phyloP scores from a whole-genome alignment of 495 filamentous ascomycete genomes.

The Penicillium cinerascens region DNA sequence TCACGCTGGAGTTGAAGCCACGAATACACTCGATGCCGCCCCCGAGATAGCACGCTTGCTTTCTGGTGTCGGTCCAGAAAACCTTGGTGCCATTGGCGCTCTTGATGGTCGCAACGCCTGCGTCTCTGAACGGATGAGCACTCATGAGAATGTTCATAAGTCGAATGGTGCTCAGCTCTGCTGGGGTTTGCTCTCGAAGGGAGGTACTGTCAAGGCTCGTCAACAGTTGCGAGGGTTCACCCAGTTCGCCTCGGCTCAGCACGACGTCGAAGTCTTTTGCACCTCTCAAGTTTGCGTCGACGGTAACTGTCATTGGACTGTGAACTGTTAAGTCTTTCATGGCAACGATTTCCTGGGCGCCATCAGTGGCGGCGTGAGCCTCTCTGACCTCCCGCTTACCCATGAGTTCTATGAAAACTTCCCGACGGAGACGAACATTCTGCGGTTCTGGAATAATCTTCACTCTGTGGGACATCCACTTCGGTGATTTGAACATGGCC shows the following conservation, averaged over 20 bases:
- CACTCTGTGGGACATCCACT: slow-evolving; percentile 9
- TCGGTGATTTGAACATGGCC: slow-evolving; percentile 13
- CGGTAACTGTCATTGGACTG: neutral
- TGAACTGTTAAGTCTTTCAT: neutral
- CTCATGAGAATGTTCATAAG: slow-evolving; percentile 46
- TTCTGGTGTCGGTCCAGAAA: slow-evolving; percentile 16
- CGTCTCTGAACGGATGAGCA: slow-evolving; percentile 16
- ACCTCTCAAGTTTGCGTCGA: neutral
- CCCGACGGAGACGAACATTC: neutral
- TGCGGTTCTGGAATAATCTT: slow-evolving; percentile 6
- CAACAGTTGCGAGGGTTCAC: neutral
- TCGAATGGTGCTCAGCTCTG: slow-evolving; percentile 29
- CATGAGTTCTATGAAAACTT: slow-evolving; percentile 6
- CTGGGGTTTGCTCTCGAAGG: neutral
- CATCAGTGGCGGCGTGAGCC: slow-evolving; percentile 10
- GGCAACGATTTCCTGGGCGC: slow-evolving; percentile 13
- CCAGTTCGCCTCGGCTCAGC: neutral
- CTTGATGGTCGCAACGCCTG: slow-evolving; percentile 7
- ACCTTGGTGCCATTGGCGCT: slow-evolving; percentile 18
- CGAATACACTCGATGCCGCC: slow-evolving; percentile 40
- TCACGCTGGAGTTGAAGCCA: slow-evolving; percentile 48
- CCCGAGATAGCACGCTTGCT: slow-evolving; percentile 21
- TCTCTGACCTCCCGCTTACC: neutral
- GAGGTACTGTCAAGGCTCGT: neutral
- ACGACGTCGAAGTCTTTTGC: neutral